These are phyloP conservation scores for Bacterosira constricta DNA, from an alignment of 108 stramenopile genomes.

Conservation along the genomic window DNA sequence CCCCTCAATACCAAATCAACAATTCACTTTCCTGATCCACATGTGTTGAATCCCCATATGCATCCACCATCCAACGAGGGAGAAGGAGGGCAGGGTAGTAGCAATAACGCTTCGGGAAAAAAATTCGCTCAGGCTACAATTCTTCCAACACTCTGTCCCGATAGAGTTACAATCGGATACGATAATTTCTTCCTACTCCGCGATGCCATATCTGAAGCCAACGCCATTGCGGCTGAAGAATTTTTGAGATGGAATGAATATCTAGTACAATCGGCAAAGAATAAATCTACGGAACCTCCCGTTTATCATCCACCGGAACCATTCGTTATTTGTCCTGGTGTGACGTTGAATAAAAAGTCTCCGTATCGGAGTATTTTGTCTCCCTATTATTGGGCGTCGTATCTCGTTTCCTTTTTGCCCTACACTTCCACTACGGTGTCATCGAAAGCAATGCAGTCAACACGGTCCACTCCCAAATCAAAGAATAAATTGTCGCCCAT, in stretches of 20 bases:
- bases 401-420: slow-evolving; percentile 20
- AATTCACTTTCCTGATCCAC: neutral
- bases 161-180: slow-evolving; percentile 70
- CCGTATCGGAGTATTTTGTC: slow-evolving; percentile 25
- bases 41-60: too few species aligned
- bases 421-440: neutral
- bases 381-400: slow-evolving; percentile 10
- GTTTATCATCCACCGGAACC: slow-evolving; percentile 64
- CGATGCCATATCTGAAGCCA: slow-evolving; percentile 73
- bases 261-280: slow-evolving; percentile 42
- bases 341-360: slow-evolving; percentile 36
- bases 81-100: too few species aligned
- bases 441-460: neutral
- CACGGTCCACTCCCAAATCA: neutral
- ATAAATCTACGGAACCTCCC: slow-evolving; percentile 32
- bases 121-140: too few species aligned
- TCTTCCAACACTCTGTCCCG: slow-evolving; percentile 64
- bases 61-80: too few species aligned
- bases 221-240: slow-evolving; percentile 70
- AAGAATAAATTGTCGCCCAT: slow-evolving; percentile 44
- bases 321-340: slow-evolving; percentile 80
- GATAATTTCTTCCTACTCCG: slow-evolving; percentile 64
- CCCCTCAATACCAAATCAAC: slow-evolving; percentile 1
- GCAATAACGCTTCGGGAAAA: too few species aligned
- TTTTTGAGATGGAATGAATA: slow-evolving; percentile 74